Evolutionary conservation across 768 basidiomycete species (phyloP), one percentile per base, ranked within the genome.

Genomic region (Clavulina sp.): DNA sequence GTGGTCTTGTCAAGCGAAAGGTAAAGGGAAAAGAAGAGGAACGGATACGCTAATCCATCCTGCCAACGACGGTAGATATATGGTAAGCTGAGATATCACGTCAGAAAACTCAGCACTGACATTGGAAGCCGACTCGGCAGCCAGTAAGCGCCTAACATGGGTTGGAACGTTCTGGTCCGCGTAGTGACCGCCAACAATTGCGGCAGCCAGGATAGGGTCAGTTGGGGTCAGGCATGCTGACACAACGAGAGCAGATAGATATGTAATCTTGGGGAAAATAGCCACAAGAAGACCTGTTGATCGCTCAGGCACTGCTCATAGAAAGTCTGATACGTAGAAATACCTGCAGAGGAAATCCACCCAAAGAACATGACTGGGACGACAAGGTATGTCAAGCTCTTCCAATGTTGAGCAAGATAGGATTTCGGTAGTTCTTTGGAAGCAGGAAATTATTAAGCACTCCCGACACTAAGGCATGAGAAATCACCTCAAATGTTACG

Each of bases 171-270:
- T 49, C 62, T 96, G 93, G 64, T 96, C 86, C 2, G 95, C 95
- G 68, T 88, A 99, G 68, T 87, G 92, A 30, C 93, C 93, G 60
- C 93, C 93, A 7, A 81, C 61, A 80, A 91, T 88, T 5, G 89
- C 86, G n/a, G 88, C 84, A 0, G 89, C 89, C 48, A 95, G 74
- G 61, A 91, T 91, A 34, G 88, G 89, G 65, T 95, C 89, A 29
- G 95, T 99, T 1, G 88, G 88, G 0, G 91, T 93, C 30, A 92
- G 75, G 64, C 86, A 89, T 0, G 95, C 91, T 16, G 85, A 91
- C 50, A 96, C 78, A 48, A 84, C 87, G 56, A 97, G 73, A 48
- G 82, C 78, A 4, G 88, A 84, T 31, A 96, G 74, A 69, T 95
- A 96, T 62, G 75, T 78, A 61, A 97, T 76, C 2, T 78, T 76